Percentiles rank a stretch among this genome's conserved stretches.
These are phyloP conservation scores for Starmerella gropengiesseri DNA, from an alignment of 805 yeast genomes.

Conservation along the genomic window DNA sequence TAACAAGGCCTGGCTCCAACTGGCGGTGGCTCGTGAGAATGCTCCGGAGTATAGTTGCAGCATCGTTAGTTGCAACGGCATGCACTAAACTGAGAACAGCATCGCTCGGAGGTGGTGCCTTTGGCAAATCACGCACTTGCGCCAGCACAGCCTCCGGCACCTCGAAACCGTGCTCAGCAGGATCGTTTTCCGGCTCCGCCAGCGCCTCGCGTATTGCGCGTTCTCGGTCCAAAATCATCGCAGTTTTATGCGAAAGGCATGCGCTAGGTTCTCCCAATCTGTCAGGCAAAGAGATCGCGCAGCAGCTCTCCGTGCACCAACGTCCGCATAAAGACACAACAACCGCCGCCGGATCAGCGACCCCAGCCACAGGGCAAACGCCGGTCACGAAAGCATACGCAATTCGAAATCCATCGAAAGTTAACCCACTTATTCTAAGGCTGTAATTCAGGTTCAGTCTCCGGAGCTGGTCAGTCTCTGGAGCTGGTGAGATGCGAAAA, in stretches of 20 bases:
- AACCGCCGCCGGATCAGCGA: too few species aligned
- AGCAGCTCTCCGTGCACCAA: neutral
- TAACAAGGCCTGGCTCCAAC: neutral
- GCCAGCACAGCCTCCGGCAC: neutral
- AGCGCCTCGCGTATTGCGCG: neutral
- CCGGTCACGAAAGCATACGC: too few species aligned
- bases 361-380: too few species aligned
- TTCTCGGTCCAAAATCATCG: constrained; percentile 2
- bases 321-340: too few species aligned
- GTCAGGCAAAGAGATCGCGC: too few species aligned
- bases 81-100: constrained; percentile 1
- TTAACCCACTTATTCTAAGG: too few species aligned
- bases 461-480: too few species aligned
- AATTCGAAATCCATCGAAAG: too few species aligned
- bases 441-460: too few species aligned
- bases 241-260: neutral
- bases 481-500: too few species aligned
- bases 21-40: neutral
- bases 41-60: neutral
- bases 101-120: neutral
- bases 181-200: neutral
- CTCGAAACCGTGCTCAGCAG: neutral
- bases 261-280: too few species aligned
- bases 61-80: neutral
- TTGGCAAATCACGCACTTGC: neutral